Conservation (phyloP, 306 rosid species). For the Crotalaria pallida region DNA sequence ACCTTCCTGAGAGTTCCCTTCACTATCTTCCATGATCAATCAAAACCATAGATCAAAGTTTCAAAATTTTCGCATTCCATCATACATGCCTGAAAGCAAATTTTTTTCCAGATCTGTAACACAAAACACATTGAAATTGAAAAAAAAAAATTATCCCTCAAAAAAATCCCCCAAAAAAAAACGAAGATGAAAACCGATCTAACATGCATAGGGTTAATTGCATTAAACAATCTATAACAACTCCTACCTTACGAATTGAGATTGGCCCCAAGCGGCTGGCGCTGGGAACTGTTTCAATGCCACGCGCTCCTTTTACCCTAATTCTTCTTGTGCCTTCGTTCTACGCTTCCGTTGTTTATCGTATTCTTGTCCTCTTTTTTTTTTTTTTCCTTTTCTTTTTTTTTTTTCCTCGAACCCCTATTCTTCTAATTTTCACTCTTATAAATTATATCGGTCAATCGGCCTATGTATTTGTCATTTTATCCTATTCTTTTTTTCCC, state of each 20-base stretch:
- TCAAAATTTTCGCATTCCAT: conserved; percentile 74
- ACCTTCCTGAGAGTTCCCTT: conserved; percentile 52
- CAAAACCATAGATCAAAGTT: conserved; percentile 37
- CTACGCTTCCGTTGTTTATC: too few species aligned
- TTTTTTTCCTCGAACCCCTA: too few species aligned
- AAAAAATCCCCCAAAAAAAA: conserved; percentile 8
- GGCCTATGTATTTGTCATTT: too few species aligned
- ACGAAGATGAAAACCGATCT: conserved; percentile 31
- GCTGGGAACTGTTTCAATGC: too few species aligned
- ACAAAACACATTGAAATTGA: background rate
- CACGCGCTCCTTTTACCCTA: too few species aligned
- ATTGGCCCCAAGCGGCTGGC: background rate
- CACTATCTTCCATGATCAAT: conserved; percentile 69
- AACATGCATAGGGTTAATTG: conserved; percentile 13
- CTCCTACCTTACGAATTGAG: too few species aligned
- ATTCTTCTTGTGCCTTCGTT: too few species aligned
- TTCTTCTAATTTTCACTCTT: too few species aligned
- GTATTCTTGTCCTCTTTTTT: too few species aligned
- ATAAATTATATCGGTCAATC: too few species aligned
- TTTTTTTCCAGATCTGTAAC: conserved; percentile 65
- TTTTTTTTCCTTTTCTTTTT: too few species aligned
- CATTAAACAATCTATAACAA: conserved; percentile 15
- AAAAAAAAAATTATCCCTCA: conserved; percentile 13
- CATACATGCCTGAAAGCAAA: conserved; percentile 43
- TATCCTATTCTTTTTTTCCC: too few species aligned